Conservation (phyloP, 129 eudicot genomes). For the Rutidosis leptorrhynchoides region DNA sequence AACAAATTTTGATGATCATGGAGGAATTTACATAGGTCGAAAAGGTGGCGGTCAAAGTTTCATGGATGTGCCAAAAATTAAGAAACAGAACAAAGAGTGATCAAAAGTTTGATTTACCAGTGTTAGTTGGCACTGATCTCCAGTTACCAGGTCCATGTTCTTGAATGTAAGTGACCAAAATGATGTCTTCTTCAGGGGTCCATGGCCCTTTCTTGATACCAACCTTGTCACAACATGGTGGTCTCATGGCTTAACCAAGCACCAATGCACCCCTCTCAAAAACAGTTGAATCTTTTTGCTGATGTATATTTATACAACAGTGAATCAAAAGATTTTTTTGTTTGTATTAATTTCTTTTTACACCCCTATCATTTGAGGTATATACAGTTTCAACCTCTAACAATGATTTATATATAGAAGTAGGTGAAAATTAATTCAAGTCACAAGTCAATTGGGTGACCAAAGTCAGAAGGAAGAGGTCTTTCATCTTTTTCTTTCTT, state of each 20-base stretch:
- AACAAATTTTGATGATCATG: not conserved
- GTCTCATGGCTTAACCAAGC: slow-evolving; percentile 59
- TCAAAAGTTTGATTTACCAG: slow-evolving; percentile 36
- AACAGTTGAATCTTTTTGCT: slow-evolving; percentile 10
- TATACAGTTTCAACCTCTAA: not conserved
- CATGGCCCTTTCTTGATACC: slow-evolving; percentile 92
- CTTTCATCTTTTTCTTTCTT: slow-evolving; percentile 24
- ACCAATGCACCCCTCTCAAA: slow-evolving; percentile 1
- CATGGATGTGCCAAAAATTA: not conserved
- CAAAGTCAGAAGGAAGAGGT: slow-evolving; percentile 33
- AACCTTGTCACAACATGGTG: slow-evolving; percentile 82
- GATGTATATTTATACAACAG: slow-evolving; percentile 15
- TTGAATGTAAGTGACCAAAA: slow-evolving; percentile 70
- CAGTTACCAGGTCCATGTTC: slow-evolving; percentile 88
- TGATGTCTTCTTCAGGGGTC: slow-evolving; percentile 93
- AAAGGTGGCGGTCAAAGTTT: not conserved
- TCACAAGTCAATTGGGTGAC: slow-evolving; percentile 41
- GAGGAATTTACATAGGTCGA: not conserved
- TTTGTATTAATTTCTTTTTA: not conserved
- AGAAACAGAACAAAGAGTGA: not conserved
- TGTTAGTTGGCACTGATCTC: slow-evolving; percentile 81
- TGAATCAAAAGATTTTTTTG: not conserved
- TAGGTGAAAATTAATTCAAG: slow-evolving; percentile 32
- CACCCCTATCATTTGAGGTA: slow-evolving; percentile 18
- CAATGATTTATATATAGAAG: not conserved